A percentile compares a stretch with the other conserved stretches of the same genome.
Conservation (phyloP, 192 early-diverging fungal genomes). For the Backusella sp. region DNA sequence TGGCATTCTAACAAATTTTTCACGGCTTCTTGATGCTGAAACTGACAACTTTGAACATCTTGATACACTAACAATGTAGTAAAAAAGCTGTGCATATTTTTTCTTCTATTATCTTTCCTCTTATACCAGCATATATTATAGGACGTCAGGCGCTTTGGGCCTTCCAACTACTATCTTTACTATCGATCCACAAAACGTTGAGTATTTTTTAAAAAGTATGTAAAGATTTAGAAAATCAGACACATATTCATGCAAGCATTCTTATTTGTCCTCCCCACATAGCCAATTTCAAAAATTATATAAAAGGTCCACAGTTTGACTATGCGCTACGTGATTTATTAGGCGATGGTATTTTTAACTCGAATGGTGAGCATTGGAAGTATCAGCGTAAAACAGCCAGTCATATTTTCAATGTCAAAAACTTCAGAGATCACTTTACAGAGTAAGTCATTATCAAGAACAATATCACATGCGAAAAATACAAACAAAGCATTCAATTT, state of each 20-base stretch:
- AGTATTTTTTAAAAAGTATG: constrained; percentile 39
- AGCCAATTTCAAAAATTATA: constrained; percentile 39
- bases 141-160: constrained; percentile 13
- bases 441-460: constrained; percentile 17
- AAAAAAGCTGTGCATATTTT: neutral
- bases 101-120: too few relatives aligned
- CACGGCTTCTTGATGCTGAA: constrained; percentile 14
- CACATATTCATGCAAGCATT: neutral
- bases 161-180: constrained; percentile 24
- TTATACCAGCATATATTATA: neutral
- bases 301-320: constrained; percentile 40
- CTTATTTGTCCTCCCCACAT: neutral
- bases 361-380: constrained; percentile 67
- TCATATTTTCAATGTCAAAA: constrained; percentile 39
- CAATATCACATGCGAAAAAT: neutral
- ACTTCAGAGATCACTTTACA: constrained; percentile 37
- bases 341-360: constrained; percentile 70
- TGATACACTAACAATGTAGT: neutral
- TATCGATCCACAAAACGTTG: constrained; percentile 29
- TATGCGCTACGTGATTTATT: constrained; percentile 48
- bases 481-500: too few relatives aligned
- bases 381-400: constrained; percentile 52
- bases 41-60: constrained; percentile 1
- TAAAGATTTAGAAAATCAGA: neutral
- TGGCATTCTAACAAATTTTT: neutral